Evolutionary conservation across 2,329 filamentous ascomycete genomes (phyloP), one percentile per base, ranked within the genome.

Genomic region (Colletotrichum lindemuthianum): DNA sequence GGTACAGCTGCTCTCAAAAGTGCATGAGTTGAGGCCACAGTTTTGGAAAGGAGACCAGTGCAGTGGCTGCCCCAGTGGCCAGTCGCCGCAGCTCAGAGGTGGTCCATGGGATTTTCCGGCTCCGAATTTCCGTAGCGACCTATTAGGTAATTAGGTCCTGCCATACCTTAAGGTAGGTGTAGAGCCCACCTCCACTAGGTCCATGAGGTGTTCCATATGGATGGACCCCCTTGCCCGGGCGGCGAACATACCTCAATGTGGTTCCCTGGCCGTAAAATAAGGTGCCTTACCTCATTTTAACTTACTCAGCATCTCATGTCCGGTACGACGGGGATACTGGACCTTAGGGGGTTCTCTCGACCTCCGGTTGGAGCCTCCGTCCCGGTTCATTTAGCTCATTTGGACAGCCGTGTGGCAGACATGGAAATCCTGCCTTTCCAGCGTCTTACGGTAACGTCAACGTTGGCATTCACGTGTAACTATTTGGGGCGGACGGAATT

Each of bases 11-110:
- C 67, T 65, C 67, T 64, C 64, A 69, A 69, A 65, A 68, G 67
- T 66, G 65, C 66, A 68, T 16, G 70, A 77, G 75, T 79, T 79
- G 74, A 80, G 78, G 78, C 78, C 78, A 80, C 78, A 76, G 79
- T 79, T 78, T 77, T 71, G 76, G 73, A 77, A 77, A 73, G 67
- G 66, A 67, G 65, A 68, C 60, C 53, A 59, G 37, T 41, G 57
- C 24, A 24, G 24, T 24, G 24, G 24, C 24, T 24, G 24, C 24
- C 13, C 15, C 43, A 33, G 16, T 36, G 34, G 34, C 34, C n/a
- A 36, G 48, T 15, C 75, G 75, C 74, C 60, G 43, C 57, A 77
- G 54, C 15, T 52, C 40, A 37, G 41, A 47, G 51, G 43, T 59
- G 77, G 54, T 33, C 59, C 40, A 33, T 49, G 51, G 51, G 63